Percentiles rank a stretch among this genome's conserved stretches.
phyloP scores from a whole-genome alignment of 129 eudicot genomes.

The Escallonia rubra region DNA sequence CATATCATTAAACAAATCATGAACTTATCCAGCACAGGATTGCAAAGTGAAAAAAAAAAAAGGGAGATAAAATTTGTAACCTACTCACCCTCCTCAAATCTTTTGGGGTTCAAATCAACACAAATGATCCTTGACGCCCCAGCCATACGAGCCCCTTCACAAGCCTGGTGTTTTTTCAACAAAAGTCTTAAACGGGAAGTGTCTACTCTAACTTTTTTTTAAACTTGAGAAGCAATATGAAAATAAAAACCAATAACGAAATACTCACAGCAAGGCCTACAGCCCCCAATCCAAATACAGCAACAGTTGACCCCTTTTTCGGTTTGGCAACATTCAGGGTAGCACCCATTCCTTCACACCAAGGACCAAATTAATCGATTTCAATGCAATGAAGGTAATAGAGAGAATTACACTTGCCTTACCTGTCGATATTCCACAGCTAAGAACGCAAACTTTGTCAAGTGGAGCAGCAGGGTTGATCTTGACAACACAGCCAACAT shows the following conservation, averaged over 20 bases:
- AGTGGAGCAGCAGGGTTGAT: slow-evolving; percentile 54
- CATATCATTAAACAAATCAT: background rate
- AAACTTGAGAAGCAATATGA: background rate
- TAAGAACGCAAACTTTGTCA: slow-evolving; percentile 59
- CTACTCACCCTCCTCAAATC: slow-evolving; percentile 41
- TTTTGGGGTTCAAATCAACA: slow-evolving; percentile 42
- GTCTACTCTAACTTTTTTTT: background rate
- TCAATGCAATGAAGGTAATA: too few species aligned
- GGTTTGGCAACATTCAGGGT: slow-evolving; percentile 60
- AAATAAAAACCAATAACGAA: background rate
- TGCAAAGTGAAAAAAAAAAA: background rate
- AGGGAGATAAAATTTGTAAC: slow-evolving; percentile 7
- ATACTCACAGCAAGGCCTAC: slow-evolving; percentile 72
- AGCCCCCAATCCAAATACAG: slow-evolving; percentile 63
- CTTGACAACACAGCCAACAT: slow-evolving; percentile 47
- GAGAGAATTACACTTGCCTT: background rate
- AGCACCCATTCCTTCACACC: slow-evolving; percentile 57
- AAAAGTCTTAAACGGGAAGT: background rate
- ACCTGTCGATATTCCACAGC: slow-evolving; percentile 64
- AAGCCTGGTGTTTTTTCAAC: slow-evolving; percentile 28
- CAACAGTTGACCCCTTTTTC: slow-evolving; percentile 56
- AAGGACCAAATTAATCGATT: background rate
- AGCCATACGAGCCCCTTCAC: slow-evolving; percentile 66
- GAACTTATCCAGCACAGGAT: background rate
- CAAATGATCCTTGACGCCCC: slow-evolving; percentile 69